Evolutionary conservation across 768 basidiomycete species (phyloP), one percentile per base, ranked within the genome.

Genomic region (Podaxis carcinomalis): DNA sequence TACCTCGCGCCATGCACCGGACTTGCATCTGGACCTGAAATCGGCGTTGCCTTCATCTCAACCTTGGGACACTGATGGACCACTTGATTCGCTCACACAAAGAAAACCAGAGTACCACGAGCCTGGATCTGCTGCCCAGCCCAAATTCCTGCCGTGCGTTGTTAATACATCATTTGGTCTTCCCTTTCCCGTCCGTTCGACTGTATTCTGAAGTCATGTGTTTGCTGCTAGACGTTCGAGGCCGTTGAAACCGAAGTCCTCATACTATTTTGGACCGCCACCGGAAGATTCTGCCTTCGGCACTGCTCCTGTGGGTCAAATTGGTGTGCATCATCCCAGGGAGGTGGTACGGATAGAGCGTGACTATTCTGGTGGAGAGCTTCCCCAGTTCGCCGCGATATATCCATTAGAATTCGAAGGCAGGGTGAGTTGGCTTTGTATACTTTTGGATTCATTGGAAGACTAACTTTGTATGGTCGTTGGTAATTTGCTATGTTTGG

Each of bases 351-450:
- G 96, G 49, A 78, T 99, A 44, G 96, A 98, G 73, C 77, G 97
- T 56, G 97, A 99, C 72, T 99, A 97, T 71, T 84, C 79, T 13
- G 87, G 88, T 0, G 97, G 96, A 2, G 96, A 98, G 70, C 78
- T 95, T 5, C 83, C 87, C 32, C 96, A 98, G 74, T 97, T 99
- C 72, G 82, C 92, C 36, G 83, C 93, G 0, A 85, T 88, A 64
- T 99, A 90, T 73, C 95, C 93, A 1, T 75, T 95, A 44, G 97
- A 99, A 72, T 79, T 99, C 4, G 95, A 98, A 66, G 93, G 93
- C 50, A 82, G 97, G 72, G 95, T 96, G 68, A 68, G 91, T 77
- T 40, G 55, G 21, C 5, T 13, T 53, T 35, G 35, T 58, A 7
- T 36, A 56, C 19, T 19, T 23, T 37, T 54, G 25, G 6, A 27